A percentile compares a stretch with the other conserved stretches of the same genome.
Evolutionary conservation across 78 protist genomes (phyloP).

Genomic region (Dictyostelium purpureum): DNA sequence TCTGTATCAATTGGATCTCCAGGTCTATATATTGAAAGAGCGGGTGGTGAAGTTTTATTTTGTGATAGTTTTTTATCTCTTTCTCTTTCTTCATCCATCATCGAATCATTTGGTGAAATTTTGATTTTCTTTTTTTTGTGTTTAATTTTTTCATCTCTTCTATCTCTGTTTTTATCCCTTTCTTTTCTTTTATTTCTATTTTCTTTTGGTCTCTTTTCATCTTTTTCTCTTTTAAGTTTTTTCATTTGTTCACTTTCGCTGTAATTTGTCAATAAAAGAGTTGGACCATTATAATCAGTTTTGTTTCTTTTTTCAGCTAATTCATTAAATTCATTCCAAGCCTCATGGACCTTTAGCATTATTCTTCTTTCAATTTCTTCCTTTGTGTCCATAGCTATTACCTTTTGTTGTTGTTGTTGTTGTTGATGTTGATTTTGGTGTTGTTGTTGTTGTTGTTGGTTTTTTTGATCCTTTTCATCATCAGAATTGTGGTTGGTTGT

Average conservation of each 20-base stretch:
- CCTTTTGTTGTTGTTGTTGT: no score
- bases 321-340: slow-evolving; percentile 4
- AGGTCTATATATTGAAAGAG: no score
- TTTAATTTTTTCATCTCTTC: not conserved
- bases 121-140: no score
- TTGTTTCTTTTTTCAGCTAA: not conserved
- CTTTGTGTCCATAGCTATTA: no score
- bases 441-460: no score
- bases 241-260: not conserved
- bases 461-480: no score
- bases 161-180: not conserved
- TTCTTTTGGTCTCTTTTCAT: not conserved
- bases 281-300: not conserved
- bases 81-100: no score
- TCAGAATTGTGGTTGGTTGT: no score
- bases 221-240: not conserved
- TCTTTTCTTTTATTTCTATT: not conserved
- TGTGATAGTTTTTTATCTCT: not conserved
- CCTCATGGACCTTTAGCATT: not conserved
- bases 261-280: not conserved
- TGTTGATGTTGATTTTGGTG: no score
- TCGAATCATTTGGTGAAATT: no score
- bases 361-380: slow-evolving; percentile 10
- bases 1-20: no score
- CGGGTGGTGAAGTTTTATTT: not conserved